Conservation (phyloP, 345 rosid genomes). For the Excoecaria agallocha region DNA sequence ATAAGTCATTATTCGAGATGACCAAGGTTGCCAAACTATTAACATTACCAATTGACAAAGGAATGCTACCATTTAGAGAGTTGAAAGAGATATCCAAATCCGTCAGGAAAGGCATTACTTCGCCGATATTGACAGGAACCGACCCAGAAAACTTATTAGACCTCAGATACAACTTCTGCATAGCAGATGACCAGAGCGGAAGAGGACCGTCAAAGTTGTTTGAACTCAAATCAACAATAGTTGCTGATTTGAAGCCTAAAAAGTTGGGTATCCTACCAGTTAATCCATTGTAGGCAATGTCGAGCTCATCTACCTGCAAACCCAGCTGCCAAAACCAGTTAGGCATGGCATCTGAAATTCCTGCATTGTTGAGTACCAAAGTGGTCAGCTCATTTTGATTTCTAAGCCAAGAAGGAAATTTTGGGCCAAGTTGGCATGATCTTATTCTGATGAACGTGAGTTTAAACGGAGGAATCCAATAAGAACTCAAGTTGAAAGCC, state of each 20-base stretch:
- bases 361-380: slow-evolving; percentile 1
- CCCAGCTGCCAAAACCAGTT: slow-evolving; percentile 12
- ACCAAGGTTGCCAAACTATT: not conserved
- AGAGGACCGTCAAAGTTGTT: too few species aligned
- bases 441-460: slow-evolving; percentile 4
- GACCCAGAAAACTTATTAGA: slow-evolving; percentile 46
- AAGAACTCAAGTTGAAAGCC: not conserved
- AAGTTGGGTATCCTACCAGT: slow-evolving; percentile 12
- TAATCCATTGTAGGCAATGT: slow-evolving; percentile 1
- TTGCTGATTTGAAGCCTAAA: not conserved
- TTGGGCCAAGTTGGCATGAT: slow-evolving; percentile 2
- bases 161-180: slow-evolving; percentile 33
- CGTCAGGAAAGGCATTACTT: not conserved
- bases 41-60: slow-evolving; percentile 7
- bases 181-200: slow-evolving; percentile 46
- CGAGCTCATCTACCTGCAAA: not conserved
- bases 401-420: slow-evolving; percentile 19
- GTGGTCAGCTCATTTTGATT: too few species aligned
- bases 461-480: slow-evolving; percentile 18
- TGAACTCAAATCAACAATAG: slow-evolving; percentile 24
- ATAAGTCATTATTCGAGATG: slow-evolving; percentile 24
- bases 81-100: slow-evolving; percentile 21
- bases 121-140: not conserved
- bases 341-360: slow-evolving; percentile 12
- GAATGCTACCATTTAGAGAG: slow-evolving; percentile 24